These are phyloP conservation scores for Fusarium tjaetaba DNA, from an alignment of 2,329 filamentous ascomycete species.

Conservation along the genomic window DNA sequence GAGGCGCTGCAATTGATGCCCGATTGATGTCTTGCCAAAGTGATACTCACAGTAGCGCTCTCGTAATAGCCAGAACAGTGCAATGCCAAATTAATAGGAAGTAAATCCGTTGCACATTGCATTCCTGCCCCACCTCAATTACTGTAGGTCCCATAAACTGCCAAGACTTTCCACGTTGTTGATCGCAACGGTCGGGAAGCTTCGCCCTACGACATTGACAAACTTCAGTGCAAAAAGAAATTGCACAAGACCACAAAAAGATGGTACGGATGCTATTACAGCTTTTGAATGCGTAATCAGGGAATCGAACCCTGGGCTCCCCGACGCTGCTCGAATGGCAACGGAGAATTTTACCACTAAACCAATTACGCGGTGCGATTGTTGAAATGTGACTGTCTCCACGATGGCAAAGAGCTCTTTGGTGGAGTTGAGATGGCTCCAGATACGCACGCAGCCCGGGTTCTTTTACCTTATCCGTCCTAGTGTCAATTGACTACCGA, in stretches of 20 bases:
- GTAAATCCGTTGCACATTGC: rapidly evolving
- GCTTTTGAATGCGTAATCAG: neutral
- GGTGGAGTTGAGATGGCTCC: neutral
- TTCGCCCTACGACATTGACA: rapidly evolving
- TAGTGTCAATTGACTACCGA: neutral
- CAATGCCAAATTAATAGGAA: neutral
- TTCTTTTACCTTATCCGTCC: neutral
- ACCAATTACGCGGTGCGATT: conserved; percentile 13
- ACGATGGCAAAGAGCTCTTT: rapidly evolving
- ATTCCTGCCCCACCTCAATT: rapidly evolving
- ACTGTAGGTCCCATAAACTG: no score
- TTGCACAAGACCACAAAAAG: neutral
- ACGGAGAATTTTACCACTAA: conserved; percentile 28
- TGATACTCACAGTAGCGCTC: neutral
- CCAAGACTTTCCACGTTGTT: neutral
- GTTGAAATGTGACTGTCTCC: rapidly evolving
- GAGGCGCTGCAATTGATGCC: neutral
- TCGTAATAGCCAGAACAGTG: neutral
- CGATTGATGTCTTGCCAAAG: neutral
- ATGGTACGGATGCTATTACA: neutral
- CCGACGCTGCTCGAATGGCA: conserved; percentile 3
- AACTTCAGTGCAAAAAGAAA: neutral
- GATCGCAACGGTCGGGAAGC: neutral
- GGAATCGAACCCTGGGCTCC: conserved; percentile 24
- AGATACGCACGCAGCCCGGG: neutral